Conservation (phyloP, 2,329 filamentous ascomycete genomes). For the Xylariaceae sp. region DNA sequence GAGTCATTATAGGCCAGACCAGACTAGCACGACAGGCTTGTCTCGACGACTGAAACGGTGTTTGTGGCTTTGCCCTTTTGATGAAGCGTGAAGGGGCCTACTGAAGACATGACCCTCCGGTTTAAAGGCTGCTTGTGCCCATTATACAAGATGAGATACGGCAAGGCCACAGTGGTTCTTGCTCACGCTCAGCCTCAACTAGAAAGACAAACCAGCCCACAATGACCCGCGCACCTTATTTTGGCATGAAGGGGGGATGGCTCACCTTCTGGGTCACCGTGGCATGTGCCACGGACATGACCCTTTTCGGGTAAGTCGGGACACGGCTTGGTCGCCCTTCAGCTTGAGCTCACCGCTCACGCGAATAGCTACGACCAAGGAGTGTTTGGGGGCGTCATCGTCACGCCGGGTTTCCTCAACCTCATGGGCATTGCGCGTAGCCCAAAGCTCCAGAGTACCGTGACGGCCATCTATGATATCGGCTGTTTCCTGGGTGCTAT, state of each 20-base stretch:
- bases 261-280: conserved; percentile 19
- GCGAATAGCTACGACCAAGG: conserved; percentile 40
- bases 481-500: conserved; percentile 49
- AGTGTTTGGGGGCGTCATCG: conserved; percentile 36
- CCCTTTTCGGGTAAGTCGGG: conserved; percentile 16
- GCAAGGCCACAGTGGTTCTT: too few species aligned
- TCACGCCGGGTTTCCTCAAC: conserved; percentile 3
- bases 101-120: too few species aligned
- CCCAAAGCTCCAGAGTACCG: conserved; percentile 5
- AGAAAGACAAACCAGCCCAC: too few species aligned
- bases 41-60: too few species aligned
- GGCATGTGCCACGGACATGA: conserved; percentile 19
- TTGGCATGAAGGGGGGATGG: conserved; percentile 16
- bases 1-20: too few species aligned
- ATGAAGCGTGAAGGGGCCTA: too few species aligned
- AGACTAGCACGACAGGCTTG: too few species aligned
- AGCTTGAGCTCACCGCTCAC: too few species aligned
- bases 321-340: neutral
- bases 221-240: conserved; percentile 7
- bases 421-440: conserved; percentile 22
- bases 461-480: conserved; percentile 47
- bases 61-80: too few species aligned
- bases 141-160: too few species aligned
- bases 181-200: too few species aligned
- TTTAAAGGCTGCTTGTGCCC: too few species aligned